phyloP scores from a whole-genome alignment of 495 filamentous ascomycete genomes.

The Glonium stellatum region DNA sequence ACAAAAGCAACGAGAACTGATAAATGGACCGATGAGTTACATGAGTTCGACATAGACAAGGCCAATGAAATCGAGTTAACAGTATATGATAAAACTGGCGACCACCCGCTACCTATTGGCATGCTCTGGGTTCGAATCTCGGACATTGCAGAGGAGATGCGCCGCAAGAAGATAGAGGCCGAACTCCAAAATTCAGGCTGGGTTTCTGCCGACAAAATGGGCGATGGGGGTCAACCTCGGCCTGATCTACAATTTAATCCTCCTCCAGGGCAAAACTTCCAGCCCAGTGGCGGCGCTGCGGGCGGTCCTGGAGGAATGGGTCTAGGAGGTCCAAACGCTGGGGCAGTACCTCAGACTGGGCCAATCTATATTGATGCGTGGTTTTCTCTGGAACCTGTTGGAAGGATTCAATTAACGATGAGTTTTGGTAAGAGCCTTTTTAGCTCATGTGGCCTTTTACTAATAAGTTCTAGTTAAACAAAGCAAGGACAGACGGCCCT shows the following conservation, averaged over 20 bases:
- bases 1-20: constrained; percentile 85
- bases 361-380: constrained; percentile 79
- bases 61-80: constrained; percentile 97
- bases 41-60: constrained; percentile 90
- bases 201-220: constrained; percentile 95
- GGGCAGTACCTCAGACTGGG: constrained; percentile 41
- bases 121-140: constrained; percentile 95
- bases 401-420: constrained; percentile 78
- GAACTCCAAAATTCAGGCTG: constrained; percentile 86
- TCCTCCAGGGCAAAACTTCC: constrained; percentile 34
- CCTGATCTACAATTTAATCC: constrained; percentile 40
- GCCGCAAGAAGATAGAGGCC: constrained; percentile 92
- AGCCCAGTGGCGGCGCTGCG: constrained; percentile 26
- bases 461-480: constrained; percentile 55
- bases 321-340: constrained; percentile 32
- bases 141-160: constrained; percentile 95
- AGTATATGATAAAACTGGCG: constrained; percentile 89
- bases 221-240: constrained; percentile 39
- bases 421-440: constrained; percentile 59
- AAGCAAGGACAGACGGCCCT: constrained; percentile 59
- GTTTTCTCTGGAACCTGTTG: constrained; percentile 94
- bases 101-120: constrained; percentile 85
- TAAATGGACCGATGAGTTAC: constrained; percentile 82
- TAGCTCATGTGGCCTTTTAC: constrained; percentile 12
- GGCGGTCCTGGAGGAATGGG: constrained; percentile 31